Base-by-base conservation (phyloP, 2,329 filamentous ascomycete species). In the Aspergillus pseudonomiae region DNA sequence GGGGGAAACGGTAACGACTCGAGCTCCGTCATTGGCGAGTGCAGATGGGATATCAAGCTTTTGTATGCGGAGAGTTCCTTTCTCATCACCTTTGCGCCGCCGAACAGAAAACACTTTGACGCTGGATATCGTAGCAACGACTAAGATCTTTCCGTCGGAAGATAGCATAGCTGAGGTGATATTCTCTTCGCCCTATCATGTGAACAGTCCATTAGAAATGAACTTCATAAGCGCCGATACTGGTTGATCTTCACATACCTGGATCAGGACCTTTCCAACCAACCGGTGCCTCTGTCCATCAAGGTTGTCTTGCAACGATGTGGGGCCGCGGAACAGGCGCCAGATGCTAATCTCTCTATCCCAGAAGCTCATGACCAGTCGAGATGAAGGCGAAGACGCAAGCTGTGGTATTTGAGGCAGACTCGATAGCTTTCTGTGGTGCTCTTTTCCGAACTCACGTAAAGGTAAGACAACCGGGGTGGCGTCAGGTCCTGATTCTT, bases 301-400 rank as follows among this genome's bases (percentile, higher is more conserved):
- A 3, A 78, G 73, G 34, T 77, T 74, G 55, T 85, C 81, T 21
- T 77, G 71, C 53, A 72, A 63, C 36, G 85, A 75, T 84, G 87
- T 65, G 83, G 75, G 64, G 71, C 74, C 70, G 75, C 79, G 69
- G 39, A 76, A 74, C 26, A 91, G 79, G 46, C 83, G 86, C 93
- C 94, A 99, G 65, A 99, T 86, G 69, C 91, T 89, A 56, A 98
- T 84, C 75, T 96, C 91, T 61, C 91, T 86, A 68, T 94, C 92
- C 93, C 94, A 98, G 91, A 93, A 98, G 76, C 92, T 92, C 72
- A 95, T 87, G 30, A 99, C 81, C 26, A 97, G 81, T 56, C 95
- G 87, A 50, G 89, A 89, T 48, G 86, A 86, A 1, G 89, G 83
- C 4, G 94, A 91, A 68, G 92, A 94, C 41, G 87, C 82, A 9